Conservation (phyloP, 1,139 yeast species). For the Blastobotrys petasosporus region DNA sequence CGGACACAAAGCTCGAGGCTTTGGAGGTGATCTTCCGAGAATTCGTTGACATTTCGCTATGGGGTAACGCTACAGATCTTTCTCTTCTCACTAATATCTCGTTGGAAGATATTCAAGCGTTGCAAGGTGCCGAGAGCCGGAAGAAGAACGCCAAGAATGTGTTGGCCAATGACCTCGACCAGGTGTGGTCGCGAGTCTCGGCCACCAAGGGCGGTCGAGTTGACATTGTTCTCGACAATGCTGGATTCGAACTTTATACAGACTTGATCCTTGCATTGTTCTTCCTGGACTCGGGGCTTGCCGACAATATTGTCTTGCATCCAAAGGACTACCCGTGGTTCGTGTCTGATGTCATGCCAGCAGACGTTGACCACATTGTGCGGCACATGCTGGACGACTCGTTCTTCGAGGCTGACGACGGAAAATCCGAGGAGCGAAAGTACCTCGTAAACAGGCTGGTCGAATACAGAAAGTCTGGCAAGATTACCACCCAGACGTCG, state of each 20-base stretch:
- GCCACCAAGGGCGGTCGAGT: slow-evolving; percentile 43
- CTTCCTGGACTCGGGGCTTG: slow-evolving; percentile 63
- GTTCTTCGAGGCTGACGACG: slow-evolving; percentile 46
- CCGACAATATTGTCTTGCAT: slow-evolving; percentile 64
- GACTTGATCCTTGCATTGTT: slow-evolving; percentile 74
- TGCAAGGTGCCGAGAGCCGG: slow-evolving; percentile 87
- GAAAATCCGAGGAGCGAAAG: slow-evolving; percentile 40
- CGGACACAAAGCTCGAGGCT: slow-evolving; percentile 23
- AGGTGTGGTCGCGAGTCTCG: slow-evolving; percentile 51
- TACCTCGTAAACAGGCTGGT: slow-evolving; percentile 48
- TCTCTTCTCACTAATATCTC: slow-evolving; percentile 65
- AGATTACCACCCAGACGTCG: slow-evolving; percentile 53
- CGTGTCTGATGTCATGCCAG: slow-evolving; percentile 90
- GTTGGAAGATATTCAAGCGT: slow-evolving; percentile 78
- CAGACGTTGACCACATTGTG: slow-evolving; percentile 62
- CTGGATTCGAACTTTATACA: slow-evolving; percentile 92
- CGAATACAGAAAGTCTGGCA: slow-evolving; percentile 43
- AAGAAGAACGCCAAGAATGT: slow-evolving; percentile 79
- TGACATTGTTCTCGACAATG: slow-evolving; percentile 86
- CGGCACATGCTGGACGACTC: slow-evolving; percentile 48
- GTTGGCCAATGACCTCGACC: slow-evolving; percentile 64
- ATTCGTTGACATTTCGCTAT: slow-evolving; percentile 78
- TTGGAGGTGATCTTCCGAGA: slow-evolving; percentile 49
- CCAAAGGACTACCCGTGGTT: slow-evolving; percentile 94
- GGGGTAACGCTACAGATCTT: slow-evolving; percentile 98